Percentiles rank a stretch among this genome's conserved stretches.
Evolutionary conservation across 352 stramenopile genomes (phyloP).

Genomic region (Phytophthora citricola): DNA sequence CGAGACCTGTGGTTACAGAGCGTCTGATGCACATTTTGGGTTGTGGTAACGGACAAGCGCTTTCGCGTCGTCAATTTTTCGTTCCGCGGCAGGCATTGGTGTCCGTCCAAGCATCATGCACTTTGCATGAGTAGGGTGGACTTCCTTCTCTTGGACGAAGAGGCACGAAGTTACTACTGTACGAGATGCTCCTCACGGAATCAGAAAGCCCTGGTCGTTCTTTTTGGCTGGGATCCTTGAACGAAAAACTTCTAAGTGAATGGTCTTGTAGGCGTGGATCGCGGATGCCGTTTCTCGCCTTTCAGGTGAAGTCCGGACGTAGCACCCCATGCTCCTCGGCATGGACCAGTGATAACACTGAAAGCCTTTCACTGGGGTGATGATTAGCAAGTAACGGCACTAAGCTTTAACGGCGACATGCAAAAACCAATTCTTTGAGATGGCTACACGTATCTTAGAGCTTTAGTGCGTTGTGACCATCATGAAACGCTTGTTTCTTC

Average conservation of each 20-base stretch:
- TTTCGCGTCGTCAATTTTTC: conserved; percentile 18
- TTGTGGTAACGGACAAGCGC: conserved; percentile 11
- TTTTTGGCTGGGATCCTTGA: too few species aligned
- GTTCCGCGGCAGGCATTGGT: not conserved
- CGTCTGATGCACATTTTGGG: not conserved
- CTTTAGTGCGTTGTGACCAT: not conserved
- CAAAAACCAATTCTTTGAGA: not conserved
- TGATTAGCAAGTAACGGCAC: not conserved
- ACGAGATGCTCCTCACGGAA: conserved; percentile 17
- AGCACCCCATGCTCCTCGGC: not conserved
- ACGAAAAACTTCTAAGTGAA: too few species aligned
- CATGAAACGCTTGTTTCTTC: too few species aligned
- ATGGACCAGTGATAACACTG: not conserved
- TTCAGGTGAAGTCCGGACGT: conserved; percentile 9
- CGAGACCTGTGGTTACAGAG: not conserved
- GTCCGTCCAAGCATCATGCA: not conserved
- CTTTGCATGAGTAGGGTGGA: not conserved
- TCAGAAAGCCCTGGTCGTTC: not conserved
- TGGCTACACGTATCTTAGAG: conserved; percentile 1
- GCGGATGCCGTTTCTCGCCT: conserved; percentile 17
- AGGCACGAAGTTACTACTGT: conserved; percentile 2
- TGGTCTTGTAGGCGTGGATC: too few species aligned
- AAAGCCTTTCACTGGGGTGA: not conserved
- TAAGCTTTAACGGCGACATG: not conserved
- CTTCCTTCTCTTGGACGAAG: conserved; percentile 5